Evolutionary conservation across 106 monocot genomes (phyloP).

Genomic region (Ottelia alismoides): DNA sequence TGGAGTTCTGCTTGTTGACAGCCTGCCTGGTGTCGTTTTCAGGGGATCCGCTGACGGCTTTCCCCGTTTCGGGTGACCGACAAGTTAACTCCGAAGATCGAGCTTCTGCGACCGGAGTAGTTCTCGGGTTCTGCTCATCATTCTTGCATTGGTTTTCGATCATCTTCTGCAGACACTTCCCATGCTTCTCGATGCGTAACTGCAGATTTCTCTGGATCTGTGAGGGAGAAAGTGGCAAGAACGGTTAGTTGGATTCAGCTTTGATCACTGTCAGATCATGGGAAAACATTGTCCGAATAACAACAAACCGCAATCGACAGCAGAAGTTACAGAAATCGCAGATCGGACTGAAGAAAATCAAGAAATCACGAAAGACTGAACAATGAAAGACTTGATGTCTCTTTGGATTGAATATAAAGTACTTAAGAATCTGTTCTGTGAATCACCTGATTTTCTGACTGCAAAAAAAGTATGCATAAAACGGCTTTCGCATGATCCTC

Average conservation of each 20-base stretch:
- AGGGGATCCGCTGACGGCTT: no score
- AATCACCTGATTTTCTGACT: no score
- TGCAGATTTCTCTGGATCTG: constrained; percentile 22
- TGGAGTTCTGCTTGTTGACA: no score
- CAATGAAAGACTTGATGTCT: background rate
- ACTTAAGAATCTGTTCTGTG: no score
- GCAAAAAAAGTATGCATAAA: no score
- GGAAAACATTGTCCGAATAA: no score
- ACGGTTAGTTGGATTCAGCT: background rate
- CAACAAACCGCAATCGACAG: no score
- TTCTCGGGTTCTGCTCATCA: background rate
- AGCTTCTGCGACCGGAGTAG: background rate
- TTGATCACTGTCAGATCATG: background rate
- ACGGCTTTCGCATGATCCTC: no score
- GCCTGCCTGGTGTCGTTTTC: no score
- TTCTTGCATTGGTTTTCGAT: constrained; percentile 12
- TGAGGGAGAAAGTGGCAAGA: background rate
- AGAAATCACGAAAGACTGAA: background rate
- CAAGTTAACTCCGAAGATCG: background rate
- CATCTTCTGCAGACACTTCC: constrained; percentile 16
- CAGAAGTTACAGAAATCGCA: background rate
- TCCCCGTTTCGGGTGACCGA: no score
- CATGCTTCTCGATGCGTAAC: constrained; percentile 15
- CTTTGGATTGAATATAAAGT: background rate
- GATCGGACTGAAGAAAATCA: background rate